Percentiles rank a stretch among this genome's conserved stretches.
Evolutionary conservation across 768 basidiomycete genomes (phyloP).

Genomic region (Lentinula lateritia): DNA sequence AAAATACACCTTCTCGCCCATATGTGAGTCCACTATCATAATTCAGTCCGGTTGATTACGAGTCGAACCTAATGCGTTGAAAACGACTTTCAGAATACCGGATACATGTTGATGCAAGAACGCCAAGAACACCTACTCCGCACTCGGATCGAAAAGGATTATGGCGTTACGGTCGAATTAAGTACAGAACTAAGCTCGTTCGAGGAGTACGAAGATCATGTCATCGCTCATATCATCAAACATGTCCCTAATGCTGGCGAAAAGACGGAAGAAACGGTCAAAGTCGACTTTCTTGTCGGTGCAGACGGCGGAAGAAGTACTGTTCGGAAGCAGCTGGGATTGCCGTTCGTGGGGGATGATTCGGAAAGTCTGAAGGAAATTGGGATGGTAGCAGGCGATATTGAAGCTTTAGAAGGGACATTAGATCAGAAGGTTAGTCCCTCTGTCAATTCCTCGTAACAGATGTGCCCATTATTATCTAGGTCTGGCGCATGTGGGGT

Average conservation of each 20-base stretch:
- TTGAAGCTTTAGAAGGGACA: conserved; percentile 10
- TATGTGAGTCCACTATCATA: conserved; percentile 14
- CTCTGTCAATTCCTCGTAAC: neutral
- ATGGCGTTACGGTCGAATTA: conserved; percentile 18
- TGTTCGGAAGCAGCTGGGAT: conserved; percentile 34
- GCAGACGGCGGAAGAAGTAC: conserved; percentile 38
- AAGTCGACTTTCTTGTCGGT: conserved; percentile 35
- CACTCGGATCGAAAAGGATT: conserved; percentile 12
- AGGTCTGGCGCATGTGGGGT: conserved; percentile 49
- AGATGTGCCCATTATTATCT: neutral
- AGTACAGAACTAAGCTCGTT: conserved; percentile 17
- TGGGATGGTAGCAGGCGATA: conserved; percentile 31
- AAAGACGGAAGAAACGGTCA: conserved; percentile 21
- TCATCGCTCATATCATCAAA: conserved; percentile 15
- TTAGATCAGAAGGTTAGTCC: conserved; percentile 25
- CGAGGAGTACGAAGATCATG: conserved; percentile 18
- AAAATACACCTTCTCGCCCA: conserved; percentile 18
- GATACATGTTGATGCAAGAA: conserved; percentile 19
- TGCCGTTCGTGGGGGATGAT: conserved; percentile 37
- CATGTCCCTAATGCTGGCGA: conserved; percentile 14
- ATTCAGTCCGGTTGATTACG: conserved; percentile 6
- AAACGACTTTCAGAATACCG: conserved; percentile 18
- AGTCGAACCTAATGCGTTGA: neutral
- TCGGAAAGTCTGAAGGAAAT: conserved; percentile 20
- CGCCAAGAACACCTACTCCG: conserved; percentile 21